A percentile compares a stretch with the other conserved stretches of the same genome.
Conservation (phyloP, 257 asterid genomes). For the Solanum habrochaites region DNA sequence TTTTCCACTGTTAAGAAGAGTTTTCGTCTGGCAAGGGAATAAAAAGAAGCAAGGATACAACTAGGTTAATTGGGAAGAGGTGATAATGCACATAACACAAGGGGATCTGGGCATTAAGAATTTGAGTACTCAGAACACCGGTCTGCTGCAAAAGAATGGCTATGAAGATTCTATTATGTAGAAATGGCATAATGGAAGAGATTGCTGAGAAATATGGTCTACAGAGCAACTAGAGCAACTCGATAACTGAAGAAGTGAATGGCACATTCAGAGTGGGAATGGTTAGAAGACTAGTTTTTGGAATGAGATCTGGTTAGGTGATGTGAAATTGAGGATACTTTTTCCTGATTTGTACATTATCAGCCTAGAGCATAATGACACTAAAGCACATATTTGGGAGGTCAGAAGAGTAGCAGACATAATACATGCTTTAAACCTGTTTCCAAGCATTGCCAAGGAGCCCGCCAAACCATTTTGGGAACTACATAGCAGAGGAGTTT, state of each 20-base stretch:
- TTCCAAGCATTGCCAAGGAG: neutral
- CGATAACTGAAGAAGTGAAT: neutral
- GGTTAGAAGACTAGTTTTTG: neutral
- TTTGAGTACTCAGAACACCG: neutral
- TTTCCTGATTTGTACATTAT: neutral
- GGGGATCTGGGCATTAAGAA: neutral
- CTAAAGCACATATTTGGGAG: neutral
- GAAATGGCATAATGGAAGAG: neutral
- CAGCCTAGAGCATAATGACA: neutral
- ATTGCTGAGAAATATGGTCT: neutral
- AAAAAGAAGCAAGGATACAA: neutral
- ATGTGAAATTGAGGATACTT: neutral
- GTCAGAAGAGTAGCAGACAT: neutral
- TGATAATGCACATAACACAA: neutral
- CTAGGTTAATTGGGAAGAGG: neutral
- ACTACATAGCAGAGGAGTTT: neutral
- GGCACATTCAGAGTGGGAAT: neutral
- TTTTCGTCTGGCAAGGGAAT: neutral
- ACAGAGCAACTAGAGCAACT: neutral
- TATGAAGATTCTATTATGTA: neutral
- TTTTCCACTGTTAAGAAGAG: neutral
- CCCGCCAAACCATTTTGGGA: neutral
- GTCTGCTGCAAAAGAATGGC: neutral
- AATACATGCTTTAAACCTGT: neutral
- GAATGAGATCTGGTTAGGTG: neutral